Conservation (phyloP, 2,329 filamentous ascomycete species). For the Chrysoporthe puriensis region DNA sequence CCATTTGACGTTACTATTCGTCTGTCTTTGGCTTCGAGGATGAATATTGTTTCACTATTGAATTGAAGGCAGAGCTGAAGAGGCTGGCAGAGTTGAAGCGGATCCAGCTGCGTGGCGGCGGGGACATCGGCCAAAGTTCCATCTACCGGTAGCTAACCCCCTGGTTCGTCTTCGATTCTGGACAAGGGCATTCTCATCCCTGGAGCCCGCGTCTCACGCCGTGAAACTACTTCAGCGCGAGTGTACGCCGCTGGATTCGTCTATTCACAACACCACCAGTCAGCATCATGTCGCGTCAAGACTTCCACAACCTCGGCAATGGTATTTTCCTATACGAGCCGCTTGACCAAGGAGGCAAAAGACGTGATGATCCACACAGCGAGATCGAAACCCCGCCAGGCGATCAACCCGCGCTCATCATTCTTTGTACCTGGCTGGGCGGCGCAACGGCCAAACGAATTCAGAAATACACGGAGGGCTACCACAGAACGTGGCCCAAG, state of each 20-base stretch:
- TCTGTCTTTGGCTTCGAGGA: background rate
- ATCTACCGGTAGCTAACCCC: background rate
- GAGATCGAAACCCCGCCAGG: background rate
- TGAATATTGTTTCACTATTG: background rate
- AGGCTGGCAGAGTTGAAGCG: background rate
- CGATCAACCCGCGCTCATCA: slow-evolving; percentile 20
- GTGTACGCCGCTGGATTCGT: background rate
- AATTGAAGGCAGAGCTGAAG: background rate
- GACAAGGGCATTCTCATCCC: background rate
- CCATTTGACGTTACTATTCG: background rate
- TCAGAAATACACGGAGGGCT: slow-evolving; percentile 23
- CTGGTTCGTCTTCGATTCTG: background rate
- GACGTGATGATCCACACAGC: background rate
- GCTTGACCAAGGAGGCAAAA: background rate
- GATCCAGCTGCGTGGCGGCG: slow-evolving; percentile 1
- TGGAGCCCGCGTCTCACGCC: background rate
- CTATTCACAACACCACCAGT: background rate
- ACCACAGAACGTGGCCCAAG: slow-evolving; percentile 17
- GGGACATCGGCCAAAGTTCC: background rate
- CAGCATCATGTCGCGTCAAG: slow-evolving; percentile 13
- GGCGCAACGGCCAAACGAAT: slow-evolving; percentile 25
- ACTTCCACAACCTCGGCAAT: slow-evolving; percentile 14
- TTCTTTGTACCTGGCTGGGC: slow-evolving; percentile 26
- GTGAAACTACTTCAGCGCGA: background rate
- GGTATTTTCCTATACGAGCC: slow-evolving; percentile 20